Base-by-base conservation (phyloP, 2,329 filamentous ascomycete species). In the Paecilomyces sp. region DNA sequence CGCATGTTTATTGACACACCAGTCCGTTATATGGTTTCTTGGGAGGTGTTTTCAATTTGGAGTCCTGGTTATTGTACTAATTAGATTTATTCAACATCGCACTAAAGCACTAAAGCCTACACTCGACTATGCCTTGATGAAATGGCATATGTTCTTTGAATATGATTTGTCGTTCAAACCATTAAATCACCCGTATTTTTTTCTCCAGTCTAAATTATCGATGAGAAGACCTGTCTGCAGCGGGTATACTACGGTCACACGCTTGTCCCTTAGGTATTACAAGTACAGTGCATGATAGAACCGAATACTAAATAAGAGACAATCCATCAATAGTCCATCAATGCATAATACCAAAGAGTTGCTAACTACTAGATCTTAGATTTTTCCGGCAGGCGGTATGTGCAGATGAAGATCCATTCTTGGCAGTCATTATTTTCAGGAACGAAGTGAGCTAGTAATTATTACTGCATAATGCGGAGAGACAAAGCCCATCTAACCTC, bases 11-110 rank as follows among this genome's bases (percentile, higher is more conserved):
- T 18, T 47, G n/a, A 9, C 18, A 18, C 18, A 18, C 3, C 15
- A 22, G 41, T 47, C 9, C 41, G 8, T 18, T 47, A 47, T 47
- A 47, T 47, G 7, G 18, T 47, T 47, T 47, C 41, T 47, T 47
- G 41, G 41, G 41, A 47, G 41, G 41, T n/a, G 51, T 67, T 62
- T 68, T 66, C 63, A 62, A 61, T 6, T 24, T 9, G 15, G 30
- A 34, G 13, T 5, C 36, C 22, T 31, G 41, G 56, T 34, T 24
- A 55, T 47, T 47, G 41, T 22, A 47, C 41, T 22, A 18, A 53
- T 51, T 50, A 51, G 22, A 61, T 57, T 63, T 63, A 58, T 58
- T 52, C 57, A 59, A 64, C 64, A n/a, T 61, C 59, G 15, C 22
- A 51, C 30, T 30, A 22, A 34, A 36, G 15, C 22, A 51, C 30